Evolutionary conservation across 176 grass and related monocot genomes (phyloP).

Genomic region (Carex cristatella): DNA sequence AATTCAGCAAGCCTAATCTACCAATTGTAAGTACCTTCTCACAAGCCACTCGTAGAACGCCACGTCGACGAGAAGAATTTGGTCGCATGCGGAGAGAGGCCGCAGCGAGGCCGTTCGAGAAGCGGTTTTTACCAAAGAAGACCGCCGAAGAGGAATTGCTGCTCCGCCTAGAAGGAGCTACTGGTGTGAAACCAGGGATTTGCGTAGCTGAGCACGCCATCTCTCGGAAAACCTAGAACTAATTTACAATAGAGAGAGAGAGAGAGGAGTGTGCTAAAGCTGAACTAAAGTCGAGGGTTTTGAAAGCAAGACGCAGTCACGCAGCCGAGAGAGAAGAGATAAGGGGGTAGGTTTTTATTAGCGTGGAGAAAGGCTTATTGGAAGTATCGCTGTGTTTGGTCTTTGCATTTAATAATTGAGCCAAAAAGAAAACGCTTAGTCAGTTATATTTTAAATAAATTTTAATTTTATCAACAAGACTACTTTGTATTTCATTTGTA

Average conservation of each 20-base stretch:
- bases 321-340: conserved; percentile 13
- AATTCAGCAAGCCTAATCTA: neutral
- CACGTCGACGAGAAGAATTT: conserved; percentile 27
- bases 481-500: neutral
- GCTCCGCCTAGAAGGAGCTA: conserved; percentile 38
- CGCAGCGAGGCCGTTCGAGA: neutral
- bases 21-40: conserved; percentile 51
- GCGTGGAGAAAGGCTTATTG: conserved; percentile 2
- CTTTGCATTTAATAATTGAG: conserved; percentile 3
- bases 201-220: conserved; percentile 31
- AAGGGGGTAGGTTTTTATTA: conserved; percentile 33
- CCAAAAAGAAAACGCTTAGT: neutral
- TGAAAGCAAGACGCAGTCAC: neutral
- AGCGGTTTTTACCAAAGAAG: conserved; percentile 45
- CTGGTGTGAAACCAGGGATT: conserved; percentile 42
- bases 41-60: conserved; percentile 61
- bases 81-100: conserved; percentile 10
- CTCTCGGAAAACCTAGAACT: neutral
- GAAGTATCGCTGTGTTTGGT: conserved; percentile 4
- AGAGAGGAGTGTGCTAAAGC: neutral
- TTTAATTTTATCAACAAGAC: neutral
- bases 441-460: neutral
- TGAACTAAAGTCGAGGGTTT: neutral
- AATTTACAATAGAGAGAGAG: neutral
- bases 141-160: conserved; percentile 31